A percentile compares a stretch with the other conserved stretches of the same genome.
These are phyloP conservation scores for Primulina huaijiensis DNA, from an alignment of 257 asterid genomes.

Conservation along the genomic window DNA sequence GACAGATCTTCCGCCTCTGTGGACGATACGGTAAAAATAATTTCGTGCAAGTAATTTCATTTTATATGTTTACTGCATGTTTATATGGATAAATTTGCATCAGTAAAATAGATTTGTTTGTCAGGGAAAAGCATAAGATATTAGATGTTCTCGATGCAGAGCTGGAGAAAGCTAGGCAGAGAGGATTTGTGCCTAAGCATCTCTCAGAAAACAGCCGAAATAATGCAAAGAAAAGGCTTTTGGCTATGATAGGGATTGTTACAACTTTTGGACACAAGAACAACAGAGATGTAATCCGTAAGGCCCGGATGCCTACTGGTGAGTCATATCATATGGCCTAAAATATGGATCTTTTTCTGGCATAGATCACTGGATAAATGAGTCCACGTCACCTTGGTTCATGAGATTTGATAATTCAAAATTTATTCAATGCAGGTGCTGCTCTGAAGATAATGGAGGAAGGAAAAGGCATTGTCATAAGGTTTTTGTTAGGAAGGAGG, in stretches of 20 bases:
- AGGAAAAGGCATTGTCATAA: conserved; percentile 68
- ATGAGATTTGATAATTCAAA: conserved; percentile 25
- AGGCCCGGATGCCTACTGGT: conserved; percentile 93
- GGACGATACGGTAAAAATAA: conserved; percentile 71
- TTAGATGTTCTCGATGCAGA: conserved; percentile 61
- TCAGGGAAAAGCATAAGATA: conserved; percentile 75
- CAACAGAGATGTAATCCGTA: conserved; percentile 84
- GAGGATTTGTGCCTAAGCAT: conserved; percentile 62
- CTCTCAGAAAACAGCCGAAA: conserved; percentile 39
- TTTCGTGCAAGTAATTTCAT: conserved; percentile 63
- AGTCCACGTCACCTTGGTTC: not conserved
- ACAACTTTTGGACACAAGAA: conserved; percentile 73
- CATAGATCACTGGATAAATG: not conserved
- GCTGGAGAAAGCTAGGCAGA: conserved; percentile 69
- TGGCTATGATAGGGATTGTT: conserved; percentile 71
- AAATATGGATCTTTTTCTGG: not conserved
- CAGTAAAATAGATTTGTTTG: conserved; percentile 29
- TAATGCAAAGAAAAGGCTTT: conserved; percentile 51
- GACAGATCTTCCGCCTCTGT: conserved; percentile 67
- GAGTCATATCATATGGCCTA: conserved; percentile 18
- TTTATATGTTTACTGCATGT: conserved; percentile 7
- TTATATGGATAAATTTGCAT: conserved; percentile 17
- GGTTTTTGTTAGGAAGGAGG: conserved; percentile 94
- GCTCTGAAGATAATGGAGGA: conserved; percentile 63
- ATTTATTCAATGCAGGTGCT: conserved; percentile 42